Base-by-base conservation (phyloP, 116 monocot genomes). In the Posidonia oceanica region DNA sequence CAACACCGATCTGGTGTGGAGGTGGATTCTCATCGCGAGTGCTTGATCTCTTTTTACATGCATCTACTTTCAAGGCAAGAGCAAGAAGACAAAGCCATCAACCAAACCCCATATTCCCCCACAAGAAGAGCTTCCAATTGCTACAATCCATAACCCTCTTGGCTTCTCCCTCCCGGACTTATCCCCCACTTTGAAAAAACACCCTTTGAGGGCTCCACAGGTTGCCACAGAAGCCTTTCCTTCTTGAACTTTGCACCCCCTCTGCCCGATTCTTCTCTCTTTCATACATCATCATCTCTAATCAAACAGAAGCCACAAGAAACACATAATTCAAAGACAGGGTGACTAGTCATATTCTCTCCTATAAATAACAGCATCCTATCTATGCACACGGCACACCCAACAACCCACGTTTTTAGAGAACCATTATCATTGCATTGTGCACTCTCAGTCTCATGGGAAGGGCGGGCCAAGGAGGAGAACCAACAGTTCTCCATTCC, bases 181-280 rank as follows among this genome's bases (percentile, higher is more conserved):
- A 54, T 68, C 51, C 52, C 60, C 59, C 14, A 20, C 59, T 72
- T 78, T 38, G 65, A 78, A 72, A 54, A 63, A 23, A 48, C 11
- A 23, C 54, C 63, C 59, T 61, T 54, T n/a, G 59, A 18, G 12
- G 72, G 14, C 4, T 38, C 67, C 73, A 15, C 52, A 22, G 23
- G 22, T 66, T 10, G 40, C 41, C 22, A 60, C 74, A 51, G 55
- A 44, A 61, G 29, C 62, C 70, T 63, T 65, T 76, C 67, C 78
- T 68, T 40, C 81, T 78, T 85, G 81, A 72, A 77, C 75, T 85
- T 81, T 72, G 78, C 79, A 75, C 64, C 63, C 29, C 66, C 65
- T 40, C 39, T 60, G 51, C 36, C 21, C 64, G 71, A 70, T 77
- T 74, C 42, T 66, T 51, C 65, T 71, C 54, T 60, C 64, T 16